phyloP scores from a whole-genome alignment of 1,139 yeast genomes.

The Hyphopichia burtonii region DNA sequence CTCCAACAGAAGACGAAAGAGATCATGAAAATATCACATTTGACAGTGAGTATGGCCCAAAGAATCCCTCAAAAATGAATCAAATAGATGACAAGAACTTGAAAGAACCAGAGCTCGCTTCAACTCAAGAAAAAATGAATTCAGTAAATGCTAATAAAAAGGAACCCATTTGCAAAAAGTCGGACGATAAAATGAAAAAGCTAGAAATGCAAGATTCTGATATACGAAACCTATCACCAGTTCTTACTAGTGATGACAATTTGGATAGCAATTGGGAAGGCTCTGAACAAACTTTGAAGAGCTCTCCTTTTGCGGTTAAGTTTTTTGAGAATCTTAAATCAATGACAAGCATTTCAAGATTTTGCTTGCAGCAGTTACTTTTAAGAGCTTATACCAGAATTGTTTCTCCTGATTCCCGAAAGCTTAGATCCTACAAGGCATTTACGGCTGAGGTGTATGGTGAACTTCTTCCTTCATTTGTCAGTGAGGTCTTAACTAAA shows the following conservation, averaged over 20 bases:
- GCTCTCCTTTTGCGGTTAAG: neutral
- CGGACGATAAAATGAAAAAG: too few species aligned
- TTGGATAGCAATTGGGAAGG: neutral
- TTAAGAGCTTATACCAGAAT: constrained; percentile 73
- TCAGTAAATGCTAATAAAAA: too few species aligned
- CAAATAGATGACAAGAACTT: too few species aligned
- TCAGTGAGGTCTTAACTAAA: constrained; percentile 65
- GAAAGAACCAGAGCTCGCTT: too few species aligned
- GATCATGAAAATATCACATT: neutral
- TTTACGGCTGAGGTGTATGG: constrained; percentile 93
- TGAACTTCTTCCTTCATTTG: constrained; percentile 77
- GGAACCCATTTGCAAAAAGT: too few species aligned
- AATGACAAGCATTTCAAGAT: constrained; percentile 49
- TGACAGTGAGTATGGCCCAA: too few species aligned
- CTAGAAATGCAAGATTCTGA: neutral
- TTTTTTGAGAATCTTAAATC: constrained; percentile 23
- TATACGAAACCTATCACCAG: neutral
- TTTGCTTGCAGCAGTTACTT: constrained; percentile 65
- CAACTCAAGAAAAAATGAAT: too few species aligned
- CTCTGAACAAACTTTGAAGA: neutral
- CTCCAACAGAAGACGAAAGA: constrained; percentile 3
- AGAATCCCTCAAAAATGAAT: too few species aligned
- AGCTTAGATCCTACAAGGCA: constrained; percentile 72
- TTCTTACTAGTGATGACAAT: neutral
- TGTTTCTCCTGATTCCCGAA: constrained; percentile 71